These are phyloP conservation scores for Boechera retrofracta DNA, from an alignment of 345 rosid species.

Conservation along the genomic window DNA sequence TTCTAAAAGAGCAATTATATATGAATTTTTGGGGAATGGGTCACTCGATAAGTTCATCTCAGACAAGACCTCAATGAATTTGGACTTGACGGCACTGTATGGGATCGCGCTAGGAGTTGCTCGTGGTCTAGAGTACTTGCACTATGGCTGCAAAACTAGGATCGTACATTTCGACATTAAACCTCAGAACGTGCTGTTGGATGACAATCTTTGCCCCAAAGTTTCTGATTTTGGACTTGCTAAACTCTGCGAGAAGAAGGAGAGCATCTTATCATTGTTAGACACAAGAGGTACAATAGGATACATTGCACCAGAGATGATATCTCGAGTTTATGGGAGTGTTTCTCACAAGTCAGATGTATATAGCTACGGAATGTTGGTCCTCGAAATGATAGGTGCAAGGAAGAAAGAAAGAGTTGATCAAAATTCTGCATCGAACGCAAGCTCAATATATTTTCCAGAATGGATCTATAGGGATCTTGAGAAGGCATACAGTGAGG, in stretches of 20 bases:
- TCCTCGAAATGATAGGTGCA: slow-evolving; percentile 47
- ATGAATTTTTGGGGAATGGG: background rate
- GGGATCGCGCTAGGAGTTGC: background rate
- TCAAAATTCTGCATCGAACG: no score
- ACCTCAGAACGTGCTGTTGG: background rate
- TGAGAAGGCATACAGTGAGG: background rate
- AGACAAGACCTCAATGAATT: background rate
- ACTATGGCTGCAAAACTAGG: background rate
- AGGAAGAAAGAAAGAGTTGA: slow-evolving; percentile 12
- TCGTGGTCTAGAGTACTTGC: background rate
- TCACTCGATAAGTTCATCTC: background rate
- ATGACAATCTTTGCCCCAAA: background rate
- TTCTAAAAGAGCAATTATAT: background rate
- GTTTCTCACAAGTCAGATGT: slow-evolving; percentile 50
- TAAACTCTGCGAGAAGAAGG: background rate
- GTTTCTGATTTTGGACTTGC: background rate
- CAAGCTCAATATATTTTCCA: no score
- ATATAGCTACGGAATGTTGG: slow-evolving; percentile 56
- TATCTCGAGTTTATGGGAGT: background rate
- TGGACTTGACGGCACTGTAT: background rate
- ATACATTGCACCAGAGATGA: slow-evolving; percentile 2
- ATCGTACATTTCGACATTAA: background rate
- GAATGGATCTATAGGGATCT: no score
- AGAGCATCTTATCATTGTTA: background rate
- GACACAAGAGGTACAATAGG: background rate